Conservation (phyloP, 805 yeast species). For the Wickerhamomyces kurtzmanii region DNA sequence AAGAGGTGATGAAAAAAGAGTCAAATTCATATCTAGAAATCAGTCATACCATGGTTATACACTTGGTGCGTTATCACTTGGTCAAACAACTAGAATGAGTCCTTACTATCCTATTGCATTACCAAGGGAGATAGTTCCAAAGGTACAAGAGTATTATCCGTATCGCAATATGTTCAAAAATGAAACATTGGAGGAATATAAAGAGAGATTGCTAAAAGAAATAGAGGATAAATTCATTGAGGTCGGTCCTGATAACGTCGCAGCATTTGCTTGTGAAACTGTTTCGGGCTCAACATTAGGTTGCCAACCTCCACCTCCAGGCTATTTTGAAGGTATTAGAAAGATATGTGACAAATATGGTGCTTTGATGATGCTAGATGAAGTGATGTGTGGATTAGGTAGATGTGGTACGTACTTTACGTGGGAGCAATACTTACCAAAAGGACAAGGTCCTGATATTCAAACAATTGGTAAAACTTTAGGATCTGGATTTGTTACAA, state of each 20-base stretch:
- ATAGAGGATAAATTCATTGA: conserved; percentile 30
- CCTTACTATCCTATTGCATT: conserved; percentile 20
- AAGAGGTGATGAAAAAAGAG: conserved; percentile 30
- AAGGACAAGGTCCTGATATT: conserved; percentile 34
- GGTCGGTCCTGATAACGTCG: conserved; percentile 32
- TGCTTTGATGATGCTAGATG: conserved; percentile 38
- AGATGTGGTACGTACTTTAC: conserved; percentile 38
- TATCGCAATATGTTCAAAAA: conserved; percentile 17
- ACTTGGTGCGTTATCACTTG: conserved; percentile 32
- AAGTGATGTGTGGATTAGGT: conserved; percentile 49
- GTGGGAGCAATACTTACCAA: conserved; percentile 28
- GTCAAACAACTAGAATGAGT: conserved; percentile 26
- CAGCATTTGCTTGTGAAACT: conserved; percentile 34
- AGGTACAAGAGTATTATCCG: conserved; percentile 18
- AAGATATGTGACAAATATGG: conserved; percentile 41
- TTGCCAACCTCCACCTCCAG: conserved; percentile 29
- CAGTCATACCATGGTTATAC: conserved; percentile 42
- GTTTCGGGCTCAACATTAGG: conserved; percentile 39
- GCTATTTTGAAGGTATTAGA: conserved; percentile 34
- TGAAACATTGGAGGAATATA: conserved; percentile 29
- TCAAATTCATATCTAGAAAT: conserved; percentile 31
- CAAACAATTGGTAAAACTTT: conserved; percentile 38
- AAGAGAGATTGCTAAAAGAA: conserved; percentile 26
- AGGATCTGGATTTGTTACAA: conserved; percentile 38
- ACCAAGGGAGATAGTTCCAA: conserved; percentile 16